phyloP scores from a whole-genome alignment of 495 filamentous ascomycete genomes.

The Penicillium samsonianum region DNA sequence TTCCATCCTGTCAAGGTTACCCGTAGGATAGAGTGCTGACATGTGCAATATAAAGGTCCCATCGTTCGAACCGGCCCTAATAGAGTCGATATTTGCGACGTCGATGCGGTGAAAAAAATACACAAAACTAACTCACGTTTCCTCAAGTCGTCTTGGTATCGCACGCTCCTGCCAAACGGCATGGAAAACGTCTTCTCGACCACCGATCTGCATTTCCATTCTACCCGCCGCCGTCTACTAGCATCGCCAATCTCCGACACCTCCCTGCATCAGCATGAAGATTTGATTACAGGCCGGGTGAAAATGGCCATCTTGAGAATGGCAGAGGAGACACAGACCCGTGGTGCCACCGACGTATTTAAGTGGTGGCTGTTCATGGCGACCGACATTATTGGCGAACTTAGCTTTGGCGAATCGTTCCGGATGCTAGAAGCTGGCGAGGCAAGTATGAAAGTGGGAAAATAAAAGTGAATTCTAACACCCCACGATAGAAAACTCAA shows the following conservation, averaged over 20 bases:
- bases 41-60: no score
- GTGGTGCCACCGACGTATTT: constrained; percentile 46
- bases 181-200: constrained; percentile 30
- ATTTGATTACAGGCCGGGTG: constrained; percentile 31
- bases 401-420: constrained; percentile 61
- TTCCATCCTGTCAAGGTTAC: no score
- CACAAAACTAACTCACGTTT: no score
- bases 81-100: no score
- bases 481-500: constrained; percentile 37
- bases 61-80: no score
- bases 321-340: constrained; percentile 30
- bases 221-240: constrained; percentile 35
- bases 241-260: constrained; percentile 43
- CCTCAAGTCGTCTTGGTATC: no score
- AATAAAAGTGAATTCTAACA: no score
- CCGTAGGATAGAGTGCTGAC: no score
- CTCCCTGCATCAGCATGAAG: constrained; percentile 27
- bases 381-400: constrained; percentile 55
- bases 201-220: constrained; percentile 32
- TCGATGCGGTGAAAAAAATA: no score
- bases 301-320: constrained; percentile 38
- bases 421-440: constrained; percentile 52
- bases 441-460: constrained; percentile 22
- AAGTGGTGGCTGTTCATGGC: constrained; percentile 61
- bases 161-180: no score